Base-by-base conservation (phyloP, 1,284 basidiomycete genomes). In the Ustilago sp. region DNA sequence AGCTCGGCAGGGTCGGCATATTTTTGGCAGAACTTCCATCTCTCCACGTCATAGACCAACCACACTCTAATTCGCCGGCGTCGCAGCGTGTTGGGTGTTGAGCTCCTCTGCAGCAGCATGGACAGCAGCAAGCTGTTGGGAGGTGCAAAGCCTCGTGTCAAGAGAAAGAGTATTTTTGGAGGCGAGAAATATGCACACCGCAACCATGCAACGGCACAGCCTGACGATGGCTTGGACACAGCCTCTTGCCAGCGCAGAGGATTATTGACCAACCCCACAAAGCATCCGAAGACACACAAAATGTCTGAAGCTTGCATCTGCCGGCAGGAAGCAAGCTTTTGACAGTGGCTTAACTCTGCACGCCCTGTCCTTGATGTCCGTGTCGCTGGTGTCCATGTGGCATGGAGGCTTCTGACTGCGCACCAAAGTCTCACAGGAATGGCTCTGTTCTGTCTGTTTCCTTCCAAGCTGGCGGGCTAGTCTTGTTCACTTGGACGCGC, bases 1-100 rank as follows among this genome's bases (percentile, higher is more conserved):
- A 34, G 52, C 52, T 23, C 52, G 54, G 54, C 54, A 56, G 54
- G 35, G 3, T 56, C 54, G 54, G 54, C 54, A 56, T 43, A 55
- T 55, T 39, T 41, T 53, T 53, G 51, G 51, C 51, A 53, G 51
- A n/a, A 15, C 41, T 57, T n/a, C 13, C 39, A 39, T 31, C 48
- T 50, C 48, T 50, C 48, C 9, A 35, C 35, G 51, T 53, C 51
- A 53, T 34, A 23, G 9, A 23, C 31, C 32, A 28, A 28, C 23
- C 23, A 28, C 23, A 52, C 32, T n/a, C 35, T 38, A 45, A 41
- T 57, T 43, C 41, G 41, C 55, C 41, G 55, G 41, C 41, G 23
- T 28, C 3, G 39, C 41, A 39, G 55, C 55, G 55, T 57, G 55
- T 28, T 28, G 23, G 23, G 55, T 54, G n/a, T 17, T 31, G 11